phyloP scores from a whole-genome alignment of 164 flowering plant species.

The Amborella trichopoda region DNA sequence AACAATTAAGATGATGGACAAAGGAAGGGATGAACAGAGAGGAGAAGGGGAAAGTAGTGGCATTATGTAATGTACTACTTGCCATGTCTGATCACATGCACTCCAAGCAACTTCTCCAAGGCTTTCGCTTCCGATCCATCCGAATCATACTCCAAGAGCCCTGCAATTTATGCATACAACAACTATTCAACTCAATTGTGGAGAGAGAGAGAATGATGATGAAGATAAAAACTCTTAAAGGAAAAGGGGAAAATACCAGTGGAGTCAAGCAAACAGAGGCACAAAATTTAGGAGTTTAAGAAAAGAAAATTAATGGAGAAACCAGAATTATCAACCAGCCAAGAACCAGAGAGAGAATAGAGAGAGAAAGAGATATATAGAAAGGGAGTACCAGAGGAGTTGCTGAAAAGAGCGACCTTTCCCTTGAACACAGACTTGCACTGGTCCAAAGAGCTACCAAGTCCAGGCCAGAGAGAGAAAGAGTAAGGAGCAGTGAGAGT shows the following conservation, averaged over 20 bases:
- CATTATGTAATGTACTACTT: conserved; percentile 15
- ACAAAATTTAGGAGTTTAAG: too few relatives aligned
- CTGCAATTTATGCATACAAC: too few relatives aligned
- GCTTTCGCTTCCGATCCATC: conserved; percentile 61
- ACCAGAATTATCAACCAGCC: too few relatives aligned
- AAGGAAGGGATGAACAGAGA: not conserved
- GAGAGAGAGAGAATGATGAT: too few relatives aligned
- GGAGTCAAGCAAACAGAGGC: too few relatives aligned
- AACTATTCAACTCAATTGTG: too few relatives aligned
- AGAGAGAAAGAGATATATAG: too few relatives aligned
- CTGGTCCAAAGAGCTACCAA: conserved; percentile 30
- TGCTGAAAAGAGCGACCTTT: conserved; percentile 67
- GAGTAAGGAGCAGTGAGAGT: conserved; percentile 79
- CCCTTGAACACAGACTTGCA: conserved; percentile 56
- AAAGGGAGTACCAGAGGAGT: conserved; percentile 40
- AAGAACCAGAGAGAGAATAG: too few relatives aligned
- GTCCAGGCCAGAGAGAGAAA: conserved; percentile 41
- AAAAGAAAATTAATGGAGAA: too few relatives aligned
- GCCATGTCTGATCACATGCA: conserved; percentile 71
- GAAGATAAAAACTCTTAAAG: too few relatives aligned
- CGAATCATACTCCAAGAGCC: conserved; percentile 57
- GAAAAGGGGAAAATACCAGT: too few relatives aligned
- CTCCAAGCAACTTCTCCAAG: conserved; percentile 51
- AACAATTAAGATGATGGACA: too few relatives aligned
- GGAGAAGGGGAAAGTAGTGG: not conserved